Conservation (phyloP, 768 basidiomycete genomes). For the Pleurotus djamor region DNA sequence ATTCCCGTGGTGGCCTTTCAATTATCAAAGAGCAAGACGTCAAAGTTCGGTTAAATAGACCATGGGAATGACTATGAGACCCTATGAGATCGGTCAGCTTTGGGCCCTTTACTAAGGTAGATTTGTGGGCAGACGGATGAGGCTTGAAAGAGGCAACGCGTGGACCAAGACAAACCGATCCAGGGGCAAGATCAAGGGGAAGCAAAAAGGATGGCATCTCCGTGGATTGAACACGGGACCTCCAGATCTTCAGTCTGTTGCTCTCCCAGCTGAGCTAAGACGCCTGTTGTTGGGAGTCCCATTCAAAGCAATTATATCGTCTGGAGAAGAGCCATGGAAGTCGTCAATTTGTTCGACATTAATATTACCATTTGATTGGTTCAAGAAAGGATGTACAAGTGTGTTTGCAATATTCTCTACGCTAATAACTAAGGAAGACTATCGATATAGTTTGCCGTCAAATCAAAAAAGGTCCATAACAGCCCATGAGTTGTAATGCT, state of each 20-base stretch:
- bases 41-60: no score
- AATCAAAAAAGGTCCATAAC: conserved; percentile 92
- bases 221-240: conserved; percentile 81
- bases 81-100: no score
- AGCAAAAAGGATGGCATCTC: conserved; percentile 54
- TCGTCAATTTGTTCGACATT: neutral
- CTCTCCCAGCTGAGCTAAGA: conserved; percentile 73
- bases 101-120: no score
- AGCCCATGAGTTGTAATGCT: conserved; percentile 93
- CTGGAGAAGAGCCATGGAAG: no score
- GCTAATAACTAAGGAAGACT: conserved; percentile 30
- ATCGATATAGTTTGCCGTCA: conserved; percentile 74
- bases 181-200: neutral
- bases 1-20: no score
- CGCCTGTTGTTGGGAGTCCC: neutral
- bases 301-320: neutral
- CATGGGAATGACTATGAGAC: no score
- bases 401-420: conserved; percentile 1
- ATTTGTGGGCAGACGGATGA: no score
- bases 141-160: no score
- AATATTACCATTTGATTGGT: neutral
- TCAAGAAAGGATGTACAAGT: neutral
- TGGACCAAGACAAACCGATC: neutral
- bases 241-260: conserved; percentile 77
- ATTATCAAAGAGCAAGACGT: no score